Base-by-base conservation (phyloP, 352 stramenopile genomes). In the Pythium oligandrum region DNA sequence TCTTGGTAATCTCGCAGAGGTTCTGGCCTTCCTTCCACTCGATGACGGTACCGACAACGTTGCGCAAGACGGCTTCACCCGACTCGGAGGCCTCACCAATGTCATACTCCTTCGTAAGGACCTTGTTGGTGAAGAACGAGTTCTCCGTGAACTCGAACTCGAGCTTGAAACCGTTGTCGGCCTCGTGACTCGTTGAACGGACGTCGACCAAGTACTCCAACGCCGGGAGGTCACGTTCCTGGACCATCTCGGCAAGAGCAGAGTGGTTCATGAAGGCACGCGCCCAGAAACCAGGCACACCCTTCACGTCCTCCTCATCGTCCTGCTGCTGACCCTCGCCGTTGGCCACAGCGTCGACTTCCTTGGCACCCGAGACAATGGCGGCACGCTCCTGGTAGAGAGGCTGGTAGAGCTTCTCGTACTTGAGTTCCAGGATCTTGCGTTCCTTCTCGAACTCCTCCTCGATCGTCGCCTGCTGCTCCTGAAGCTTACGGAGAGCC, bases 401-500 rank as follows among this genome's bases (percentile, higher is more conserved):
- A 11, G 80, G 83, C 68, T 91, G 78, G 66, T 93, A 93, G 9
- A 90, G 71, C 66, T 90, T 91, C 65, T 93, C 81, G 59, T 93
- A 93, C 69, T 93, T 93, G 48, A 93, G 79, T 66, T 93, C 81
- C 12, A 93, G 67, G 44, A 63, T 48, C 63, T 87, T 86, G 54
- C 81, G 83, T 62, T 93, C 81, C 67, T 90, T 90, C 66, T 93
- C 81, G 45, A 93, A 93, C 64, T 88, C 61, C 57, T 88, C 81
- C 52, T 93, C 81, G 37, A 93, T 61, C 54, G 78, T 71, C 5
- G 74, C 75, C 55, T 93, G 83, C 43, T 83, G 61, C 56, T 93
- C 79, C 67, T 68, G 78, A n/a, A 91, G 66, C 65, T 76, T 79
- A n/a, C 78, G 78, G 37, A 91, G 67, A 34, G 76, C 78, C 7